Conservation (phyloP, 768 basidiomycete genomes). For the Lanmaoa pseudosensibilis region DNA sequence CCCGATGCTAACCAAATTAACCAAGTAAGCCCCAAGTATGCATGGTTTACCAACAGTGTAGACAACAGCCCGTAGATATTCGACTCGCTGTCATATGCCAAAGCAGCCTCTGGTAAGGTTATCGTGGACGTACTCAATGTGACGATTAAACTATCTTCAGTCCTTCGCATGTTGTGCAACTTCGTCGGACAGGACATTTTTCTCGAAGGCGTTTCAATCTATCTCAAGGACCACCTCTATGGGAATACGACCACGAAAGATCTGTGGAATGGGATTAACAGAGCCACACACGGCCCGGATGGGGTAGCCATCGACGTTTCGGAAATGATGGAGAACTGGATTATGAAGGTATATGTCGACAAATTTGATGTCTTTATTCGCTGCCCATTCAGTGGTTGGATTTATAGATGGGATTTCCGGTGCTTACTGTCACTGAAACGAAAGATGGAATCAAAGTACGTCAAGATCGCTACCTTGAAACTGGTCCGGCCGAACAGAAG, state of each 20-base stretch:
- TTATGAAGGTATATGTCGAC: slow-evolving; percentile 55
- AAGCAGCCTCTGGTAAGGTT: slow-evolving; percentile 68
- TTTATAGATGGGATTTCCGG: slow-evolving; percentile 75
- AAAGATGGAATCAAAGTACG: slow-evolving; percentile 69
- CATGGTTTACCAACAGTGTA: background rate
- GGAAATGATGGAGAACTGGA: slow-evolving; percentile 89
- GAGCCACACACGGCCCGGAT: slow-evolving; percentile 54
- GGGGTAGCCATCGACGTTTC: slow-evolving; percentile 56
- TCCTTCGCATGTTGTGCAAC: slow-evolving; percentile 91
- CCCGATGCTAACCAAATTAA: slow-evolving; percentile 85
- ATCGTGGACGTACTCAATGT: background rate
- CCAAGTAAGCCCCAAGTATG: slow-evolving; percentile 43
- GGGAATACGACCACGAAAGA: slow-evolving; percentile 83
- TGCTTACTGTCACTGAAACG: slow-evolving; percentile 82
- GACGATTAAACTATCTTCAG: slow-evolving; percentile 34
- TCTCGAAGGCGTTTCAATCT: slow-evolving; percentile 84
- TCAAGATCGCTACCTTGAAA: slow-evolving; percentile 92
- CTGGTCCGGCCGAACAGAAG: slow-evolving; percentile 71
- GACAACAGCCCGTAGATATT: slow-evolving; percentile 62
- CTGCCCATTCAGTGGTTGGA: background rate
- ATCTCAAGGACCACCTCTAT: slow-evolving; percentile 87
- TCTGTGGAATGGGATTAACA: slow-evolving; percentile 82
- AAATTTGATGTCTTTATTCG: background rate
- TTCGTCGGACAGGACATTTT: slow-evolving; percentile 89
- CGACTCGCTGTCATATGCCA: slow-evolving; percentile 84